These are phyloP conservation scores for Blastocystis sp. DNA, from an alignment of 352 stramenopile genomes.

Conservation along the genomic window DNA sequence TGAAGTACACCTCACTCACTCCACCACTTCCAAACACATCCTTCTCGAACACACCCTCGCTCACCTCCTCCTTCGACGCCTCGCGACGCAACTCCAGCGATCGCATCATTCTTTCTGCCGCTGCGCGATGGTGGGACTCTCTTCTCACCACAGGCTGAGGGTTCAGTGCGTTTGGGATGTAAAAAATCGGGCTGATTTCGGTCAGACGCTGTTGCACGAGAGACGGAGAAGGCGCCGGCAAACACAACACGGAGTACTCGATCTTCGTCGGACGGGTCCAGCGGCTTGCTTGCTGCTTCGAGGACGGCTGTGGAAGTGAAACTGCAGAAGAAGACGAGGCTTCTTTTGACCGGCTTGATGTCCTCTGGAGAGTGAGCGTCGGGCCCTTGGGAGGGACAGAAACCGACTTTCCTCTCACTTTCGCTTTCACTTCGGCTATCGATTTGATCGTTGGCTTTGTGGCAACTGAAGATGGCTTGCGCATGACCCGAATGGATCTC, in stretches of 20 bases:
- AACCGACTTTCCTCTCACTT: no score
- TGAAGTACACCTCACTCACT: background rate
- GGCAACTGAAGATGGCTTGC: no score
- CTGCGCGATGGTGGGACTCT: background rate
- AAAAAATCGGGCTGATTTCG: background rate
- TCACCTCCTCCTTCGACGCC: background rate
- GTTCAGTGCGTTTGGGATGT: background rate
- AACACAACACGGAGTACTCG: background rate
- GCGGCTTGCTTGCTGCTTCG: no score
- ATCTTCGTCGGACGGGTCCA: background rate
- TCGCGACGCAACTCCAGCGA: background rate
- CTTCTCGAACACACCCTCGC: background rate
- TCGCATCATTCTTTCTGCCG: background rate
- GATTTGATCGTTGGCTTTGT: no score
- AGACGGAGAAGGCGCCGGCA: background rate
- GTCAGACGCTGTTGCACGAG: background rate
- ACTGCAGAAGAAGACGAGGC: no score
- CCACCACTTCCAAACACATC: background rate
- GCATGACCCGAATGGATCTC: no score
- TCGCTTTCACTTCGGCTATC: no score
- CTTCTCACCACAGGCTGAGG: background rate
- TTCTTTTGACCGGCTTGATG: no score
- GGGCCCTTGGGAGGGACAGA: no score
- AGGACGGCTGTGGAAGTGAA: no score
- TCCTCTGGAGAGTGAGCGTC: no score